Conservation (phyloP, 108 stramenopile genomes). For the Cyclotella kingstonii region DNA sequence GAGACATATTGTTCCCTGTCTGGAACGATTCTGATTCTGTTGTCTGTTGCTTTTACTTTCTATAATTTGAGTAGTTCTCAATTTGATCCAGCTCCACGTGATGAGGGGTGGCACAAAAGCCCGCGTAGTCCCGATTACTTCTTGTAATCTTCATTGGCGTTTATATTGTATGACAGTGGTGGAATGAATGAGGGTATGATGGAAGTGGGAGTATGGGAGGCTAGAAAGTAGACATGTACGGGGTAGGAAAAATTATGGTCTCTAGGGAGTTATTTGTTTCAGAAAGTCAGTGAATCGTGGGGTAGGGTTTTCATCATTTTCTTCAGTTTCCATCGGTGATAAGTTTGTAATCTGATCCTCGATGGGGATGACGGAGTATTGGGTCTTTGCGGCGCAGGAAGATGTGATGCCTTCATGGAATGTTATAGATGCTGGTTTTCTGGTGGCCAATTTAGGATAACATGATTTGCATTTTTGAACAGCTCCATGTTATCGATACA, state of each 20-base stretch:
- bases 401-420: no score
- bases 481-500: no score
- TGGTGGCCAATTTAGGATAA: no score
- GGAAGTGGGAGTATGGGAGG: neutral
- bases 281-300: neutral
- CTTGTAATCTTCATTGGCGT: conserved; percentile 39
- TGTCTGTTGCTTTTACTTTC: no score
- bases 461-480: no score
- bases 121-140: conserved; percentile 81
- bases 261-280: neutral
- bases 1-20: neutral
- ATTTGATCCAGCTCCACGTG: conserved; percentile 77
- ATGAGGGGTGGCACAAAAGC: conserved; percentile 81
- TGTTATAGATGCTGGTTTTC: no score
- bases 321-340: no score
- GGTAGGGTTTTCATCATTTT: neutral
- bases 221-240: no score
- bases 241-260: no score
- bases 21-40: neutral
- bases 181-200: neutral
- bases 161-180: neutral
- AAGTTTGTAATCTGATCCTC: no score
- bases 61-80: conserved; percentile 47
- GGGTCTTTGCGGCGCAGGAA: no score
- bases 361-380: no score